Conservation (phyloP, 2,329 filamentous ascomycete genomes). For the Trichothecium roseum region DNA sequence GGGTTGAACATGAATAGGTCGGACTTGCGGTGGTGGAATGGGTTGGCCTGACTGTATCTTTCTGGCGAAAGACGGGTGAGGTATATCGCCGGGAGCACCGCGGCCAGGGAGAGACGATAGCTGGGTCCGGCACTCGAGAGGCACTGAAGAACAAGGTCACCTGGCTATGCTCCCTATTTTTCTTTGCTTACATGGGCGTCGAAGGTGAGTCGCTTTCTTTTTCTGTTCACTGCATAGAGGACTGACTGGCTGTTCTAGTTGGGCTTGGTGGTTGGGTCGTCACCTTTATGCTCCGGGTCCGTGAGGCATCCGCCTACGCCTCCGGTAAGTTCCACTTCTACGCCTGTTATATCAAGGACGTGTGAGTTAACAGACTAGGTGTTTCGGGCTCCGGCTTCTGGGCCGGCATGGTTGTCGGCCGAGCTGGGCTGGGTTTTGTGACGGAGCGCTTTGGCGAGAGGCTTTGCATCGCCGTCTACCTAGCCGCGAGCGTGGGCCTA, state of each 20-base stretch:
- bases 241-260: constrained; percentile 19
- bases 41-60: constrained; percentile 35
- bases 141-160: constrained; percentile 41
- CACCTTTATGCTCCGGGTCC: constrained; percentile 66
- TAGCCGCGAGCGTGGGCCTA: constrained; percentile 47
- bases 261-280: constrained; percentile 71
- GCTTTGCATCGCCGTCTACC: constrained; percentile 47
- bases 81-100: constrained; percentile 35
- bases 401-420: constrained; percentile 64
- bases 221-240: background rate
- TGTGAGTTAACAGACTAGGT: no score
- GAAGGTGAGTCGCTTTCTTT: constrained; percentile 33
- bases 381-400: constrained; percentile 68
- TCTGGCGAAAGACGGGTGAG: constrained; percentile 48
- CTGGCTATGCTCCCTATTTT: constrained; percentile 57
- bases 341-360: no score
- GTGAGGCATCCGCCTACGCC: constrained; percentile 52
- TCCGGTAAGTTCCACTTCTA: no score
- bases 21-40: constrained; percentile 46
- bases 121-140: constrained; percentile 23
- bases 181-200: constrained; percentile 63
- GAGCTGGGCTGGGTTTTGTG: constrained; percentile 58
- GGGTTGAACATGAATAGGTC: constrained; percentile 12
- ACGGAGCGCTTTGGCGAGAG: constrained; percentile 60
- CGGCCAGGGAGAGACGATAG: no score